phyloP scores from a whole-genome alignment of 2,329 filamentous ascomycete species.

The Penicillium sp. region DNA sequence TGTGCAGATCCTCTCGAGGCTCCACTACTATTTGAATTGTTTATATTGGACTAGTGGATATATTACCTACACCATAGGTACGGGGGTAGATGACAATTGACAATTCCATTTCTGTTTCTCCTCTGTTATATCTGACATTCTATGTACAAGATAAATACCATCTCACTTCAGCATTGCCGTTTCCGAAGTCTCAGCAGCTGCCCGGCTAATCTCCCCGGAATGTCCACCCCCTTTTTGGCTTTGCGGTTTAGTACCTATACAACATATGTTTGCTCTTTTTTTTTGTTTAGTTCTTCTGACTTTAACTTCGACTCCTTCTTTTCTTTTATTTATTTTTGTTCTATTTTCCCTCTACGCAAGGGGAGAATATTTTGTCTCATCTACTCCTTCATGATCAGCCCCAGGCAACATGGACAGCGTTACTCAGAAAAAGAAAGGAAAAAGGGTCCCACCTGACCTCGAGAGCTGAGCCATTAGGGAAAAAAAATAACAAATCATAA shows the following conservation, averaged over 20 bases:
- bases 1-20: conserved; percentile 3
- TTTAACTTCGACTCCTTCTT: neutral
- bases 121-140: neutral
- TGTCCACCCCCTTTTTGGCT: conserved; percentile 9
- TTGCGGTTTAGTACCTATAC: neutral
- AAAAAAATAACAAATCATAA: conserved; percentile 4
- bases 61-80: too few species aligned
- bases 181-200: conserved; percentile 13
- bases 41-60: neutral
- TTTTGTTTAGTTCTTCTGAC: neutral
- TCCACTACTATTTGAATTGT: neutral
- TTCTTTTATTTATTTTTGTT: neutral
- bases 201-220: conserved; percentile 17
- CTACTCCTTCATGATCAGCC: conserved; percentile 22
- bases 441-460: conserved; percentile 13
- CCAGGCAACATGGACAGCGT: conserved; percentile 19
- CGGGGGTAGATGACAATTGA: too few species aligned
- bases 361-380: conserved; percentile 16
- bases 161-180: neutral
- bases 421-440: conserved; percentile 18
- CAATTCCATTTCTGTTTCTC: neutral
- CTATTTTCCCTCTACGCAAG: conserved; percentile 11
- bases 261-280: neutral
- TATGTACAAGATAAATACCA: too few species aligned
- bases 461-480: conserved; percentile 10